A percentile compares a stretch with the other conserved stretches of the same genome.
These are phyloP conservation scores for Calocera cornea DNA, from an alignment of 768 basidiomycete species.

Conservation along the genomic window DNA sequence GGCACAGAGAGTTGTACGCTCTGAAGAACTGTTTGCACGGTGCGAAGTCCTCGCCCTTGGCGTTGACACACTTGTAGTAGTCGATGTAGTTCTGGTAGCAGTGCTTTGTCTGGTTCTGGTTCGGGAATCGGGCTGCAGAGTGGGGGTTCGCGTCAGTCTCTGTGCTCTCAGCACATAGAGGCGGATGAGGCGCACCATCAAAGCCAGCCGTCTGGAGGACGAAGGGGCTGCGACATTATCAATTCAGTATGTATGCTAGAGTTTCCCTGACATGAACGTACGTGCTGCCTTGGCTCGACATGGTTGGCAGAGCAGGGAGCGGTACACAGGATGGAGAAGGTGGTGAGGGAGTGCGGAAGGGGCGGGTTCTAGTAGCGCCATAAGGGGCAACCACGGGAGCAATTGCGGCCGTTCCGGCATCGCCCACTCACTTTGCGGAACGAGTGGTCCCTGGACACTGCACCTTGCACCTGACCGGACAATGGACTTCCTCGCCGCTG, in stretches of 20 bases:
- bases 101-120: slow-evolving; percentile 90
- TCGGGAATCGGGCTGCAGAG: slow-evolving; percentile 65
- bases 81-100: slow-evolving; percentile 98
- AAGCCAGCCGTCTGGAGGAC: slow-evolving; percentile 90
- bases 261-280: neutral
- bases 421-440: neutral
- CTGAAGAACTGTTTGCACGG: slow-evolving; percentile 98
- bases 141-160: slow-evolving; percentile 14
- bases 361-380: neutral
- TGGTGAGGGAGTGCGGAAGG: neutral
- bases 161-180: neutral
- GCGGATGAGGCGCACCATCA: slow-evolving; percentile 44
- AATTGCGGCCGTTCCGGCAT: neutral
- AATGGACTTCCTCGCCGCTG: slow-evolving; percentile 87
- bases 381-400: neutral
- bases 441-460: neutral
- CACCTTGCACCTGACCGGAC: neutral
- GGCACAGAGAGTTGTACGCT: slow-evolving; percentile 92
- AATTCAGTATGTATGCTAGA: neutral
- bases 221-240: slow-evolving; percentile 47
- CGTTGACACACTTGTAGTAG: slow-evolving; percentile 93
- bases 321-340: slow-evolving; percentile 3
- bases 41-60: slow-evolving; percentile 96
- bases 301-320: neutral
- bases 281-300: neutral